Evolutionary conservation across 2,329 filamentous ascomycete genomes (phyloP), one percentile per base, ranked within the genome.

Genomic region (Neonectria ditissima): DNA sequence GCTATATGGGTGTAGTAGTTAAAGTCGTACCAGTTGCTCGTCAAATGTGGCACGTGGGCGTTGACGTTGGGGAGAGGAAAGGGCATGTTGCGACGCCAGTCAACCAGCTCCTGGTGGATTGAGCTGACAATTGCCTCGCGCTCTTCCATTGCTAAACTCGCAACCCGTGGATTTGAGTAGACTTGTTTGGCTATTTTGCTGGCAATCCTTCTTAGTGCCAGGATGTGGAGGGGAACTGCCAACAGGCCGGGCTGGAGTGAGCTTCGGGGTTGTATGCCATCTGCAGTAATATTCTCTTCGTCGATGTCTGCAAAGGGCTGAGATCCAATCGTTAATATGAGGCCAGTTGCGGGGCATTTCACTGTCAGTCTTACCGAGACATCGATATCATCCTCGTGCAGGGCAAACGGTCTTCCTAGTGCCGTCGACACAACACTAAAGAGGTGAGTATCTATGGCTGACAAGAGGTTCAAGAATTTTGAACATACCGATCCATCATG

Each of bases 1-100:
- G 78, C 78, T 1, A 83, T 68, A 52, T 84, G 81, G 0, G 77
- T 81, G 65, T 83, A 83, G 66, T 81, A 83, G 68, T 84, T 84
- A 47, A 82, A 78, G 56, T 83, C 81, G 65, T 80, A 83, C 82
- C 81, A 84, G 59, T 71, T 78, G 8, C 75, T 81, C 43, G 70
- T 79, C 3, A 83, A 70, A 59, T 83, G 82, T 1, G 81, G 81
- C 1, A 84, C 80, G 9, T 73, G 73, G 5, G 72, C 74, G 65
- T 77, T 71, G 22, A 76, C 62, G 26, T 81, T 77, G 0, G 80
- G 80, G 1, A 82, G 68, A 1, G 80, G 80, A 53, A 82, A 82
- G 0, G 80, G 80, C 80, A 81, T 82, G 59, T 68, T 76, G 20
- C 77, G 79, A 1, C 82, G 78, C 82, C 82, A 83, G 5, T 79